Conservation (phyloP, 495 filamentous ascomycete genomes). For the Talaromyces stipitatus region DNA sequence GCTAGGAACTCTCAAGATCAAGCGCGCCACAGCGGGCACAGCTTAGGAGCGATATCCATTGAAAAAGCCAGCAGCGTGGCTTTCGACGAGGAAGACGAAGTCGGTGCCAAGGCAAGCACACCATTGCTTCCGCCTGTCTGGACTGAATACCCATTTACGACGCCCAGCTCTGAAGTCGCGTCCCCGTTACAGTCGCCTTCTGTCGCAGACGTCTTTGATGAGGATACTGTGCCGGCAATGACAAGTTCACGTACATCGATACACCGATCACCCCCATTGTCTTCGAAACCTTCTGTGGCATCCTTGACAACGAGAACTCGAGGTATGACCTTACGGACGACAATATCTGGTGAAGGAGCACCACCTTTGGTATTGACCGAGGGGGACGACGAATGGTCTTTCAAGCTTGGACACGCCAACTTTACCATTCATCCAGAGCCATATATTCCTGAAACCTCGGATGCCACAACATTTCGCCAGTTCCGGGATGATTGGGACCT, state of each 20-base stretch:
- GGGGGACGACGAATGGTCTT: constrained; percentile 70
- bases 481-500: constrained; percentile 73
- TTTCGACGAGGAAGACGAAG: constrained; percentile 47
- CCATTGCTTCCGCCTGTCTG: constrained; percentile 77
- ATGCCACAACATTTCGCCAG: constrained; percentile 53
- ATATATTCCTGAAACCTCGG: constrained; percentile 56
- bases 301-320: constrained; percentile 55
- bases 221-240: constrained; percentile 21
- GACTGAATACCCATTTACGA: constrained; percentile 41
- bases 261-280: constrained; percentile 69
- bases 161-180: constrained; percentile 40
- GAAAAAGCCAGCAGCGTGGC: constrained; percentile 46
- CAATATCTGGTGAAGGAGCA: constrained; percentile 49
- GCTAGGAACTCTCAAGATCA: constrained; percentile 60
- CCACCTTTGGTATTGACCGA: constrained; percentile 53
- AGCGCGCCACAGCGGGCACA: constrained; percentile 36
- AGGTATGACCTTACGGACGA: constrained; percentile 33
- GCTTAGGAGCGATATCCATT: constrained; percentile 46
- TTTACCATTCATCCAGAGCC: constrained; percentile 82
- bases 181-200: constrained; percentile 82
- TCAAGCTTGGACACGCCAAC: constrained; percentile 81
- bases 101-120: constrained; percentile 53
- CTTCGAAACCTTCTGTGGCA: constrained; percentile 67
- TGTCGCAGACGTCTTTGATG: constrained; percentile 40
- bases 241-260: constrained; percentile 39